Base-by-base conservation (phyloP, 164 flowering plant species). In the Brasenia schreberi region DNA sequence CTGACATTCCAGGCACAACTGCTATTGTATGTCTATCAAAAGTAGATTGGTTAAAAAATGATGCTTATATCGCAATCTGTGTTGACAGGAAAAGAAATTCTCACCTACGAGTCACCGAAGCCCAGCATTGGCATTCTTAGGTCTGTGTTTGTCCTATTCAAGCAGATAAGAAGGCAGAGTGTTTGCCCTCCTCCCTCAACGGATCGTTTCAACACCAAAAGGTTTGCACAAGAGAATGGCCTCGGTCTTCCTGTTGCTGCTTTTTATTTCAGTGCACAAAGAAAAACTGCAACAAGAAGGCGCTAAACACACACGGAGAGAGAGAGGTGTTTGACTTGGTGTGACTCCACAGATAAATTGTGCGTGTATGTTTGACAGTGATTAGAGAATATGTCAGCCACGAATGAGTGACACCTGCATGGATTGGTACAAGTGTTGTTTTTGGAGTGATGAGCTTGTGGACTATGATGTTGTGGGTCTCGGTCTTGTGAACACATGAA, bases 101-200 rank as follows among this genome's bases (percentile, higher is more conserved):
- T 84, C 75, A 76, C 67, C 63, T 91, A 91, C 63, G 97, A 91
- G 67, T 78, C 82, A 61, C 97, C 97, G 61, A 78, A 81, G 82
- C 97, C 97, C 63, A 85, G 83, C 69, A 88, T 91, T 75, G 97
- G 97, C 61, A 91, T 91, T 65, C 97, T 88, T 82, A 81, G 97
- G 81, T 88, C 82, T 73, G 96, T 82, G 71, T 88, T 88, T 66
- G 70, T 80, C 16, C 81, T 91, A 42, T 91, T 83, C 83, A 87
- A 83, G 78, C 97, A 91, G 81, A 82, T 73, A 53, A 60, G 81
- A 27, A 81, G 93, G 65, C 81, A 78, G 61, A 63, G 76, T 23
- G 80, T 87, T 42, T 62, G 0, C 3, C n/a, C 79, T 45, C 95
- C 95, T 0, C 1, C 74, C 14, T 75, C 84, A 17, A 80, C 89